phyloP scores from a whole-genome alignment of 345 rosid species.

The Geranium brycei region DNA sequence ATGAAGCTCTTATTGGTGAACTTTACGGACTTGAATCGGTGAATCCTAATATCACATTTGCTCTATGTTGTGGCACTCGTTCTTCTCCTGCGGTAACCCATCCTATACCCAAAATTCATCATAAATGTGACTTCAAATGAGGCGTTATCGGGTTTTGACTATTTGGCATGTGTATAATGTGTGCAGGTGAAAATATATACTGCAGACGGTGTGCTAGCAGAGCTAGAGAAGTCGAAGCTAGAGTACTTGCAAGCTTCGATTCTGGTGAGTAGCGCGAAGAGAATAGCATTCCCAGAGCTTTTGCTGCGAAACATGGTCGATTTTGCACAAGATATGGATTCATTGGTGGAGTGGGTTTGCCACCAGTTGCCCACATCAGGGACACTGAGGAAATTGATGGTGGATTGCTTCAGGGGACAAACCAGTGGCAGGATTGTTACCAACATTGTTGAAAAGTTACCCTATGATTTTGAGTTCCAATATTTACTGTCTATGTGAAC shows the following conservation, averaged over 20 bases:
- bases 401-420: conserved; percentile 62
- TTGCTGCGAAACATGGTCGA: conserved; percentile 42
- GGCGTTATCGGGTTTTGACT: no score
- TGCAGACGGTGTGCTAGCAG: conserved; percentile 46
- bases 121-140: no score
- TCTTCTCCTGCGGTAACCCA: conserved; percentile 78
- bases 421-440: conserved; percentile 31
- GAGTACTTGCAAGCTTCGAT: conserved; percentile 83
- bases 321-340: conserved; percentile 41
- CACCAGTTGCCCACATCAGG: conserved; percentile 81
- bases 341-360: conserved; percentile 78
- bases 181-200: conserved; percentile 76
- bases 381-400: conserved; percentile 72
- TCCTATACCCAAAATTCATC: no score
- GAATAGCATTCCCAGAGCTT: conserved; percentile 67
- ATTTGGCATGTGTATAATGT: neutral
- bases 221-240: conserved; percentile 73
- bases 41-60: conserved; percentile 70
- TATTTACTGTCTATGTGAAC: conserved; percentile 58
- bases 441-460: conserved; percentile 48
- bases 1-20: conserved; percentile 46
- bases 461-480: conserved; percentile 77
- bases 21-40: conserved; percentile 46
- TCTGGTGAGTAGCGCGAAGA: conserved; percentile 49
- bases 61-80: conserved; percentile 78